Conservation (phyloP, 306 rosid genomes). For the Casuarina equisetifolia region DNA sequence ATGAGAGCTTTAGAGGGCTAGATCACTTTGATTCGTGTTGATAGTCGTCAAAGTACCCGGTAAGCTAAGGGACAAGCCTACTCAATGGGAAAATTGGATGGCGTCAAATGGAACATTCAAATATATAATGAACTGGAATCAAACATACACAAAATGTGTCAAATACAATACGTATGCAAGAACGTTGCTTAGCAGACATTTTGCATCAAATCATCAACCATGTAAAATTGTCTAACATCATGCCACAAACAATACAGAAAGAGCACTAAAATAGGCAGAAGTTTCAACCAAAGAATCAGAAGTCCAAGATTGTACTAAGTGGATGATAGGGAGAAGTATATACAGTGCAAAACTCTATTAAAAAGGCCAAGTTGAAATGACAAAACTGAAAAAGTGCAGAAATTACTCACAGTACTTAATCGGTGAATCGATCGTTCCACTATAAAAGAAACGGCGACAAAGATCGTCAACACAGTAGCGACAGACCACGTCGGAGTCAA, state of each 20-base stretch:
- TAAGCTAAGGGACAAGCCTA: background rate
- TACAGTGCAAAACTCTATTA: background rate
- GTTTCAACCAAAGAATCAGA: background rate
- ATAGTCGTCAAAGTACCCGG: background rate
- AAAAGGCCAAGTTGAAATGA: background rate
- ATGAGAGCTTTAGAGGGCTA: background rate
- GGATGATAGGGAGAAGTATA: background rate
- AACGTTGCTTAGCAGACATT: background rate
- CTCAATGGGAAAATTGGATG: background rate
- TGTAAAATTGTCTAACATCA: background rate
- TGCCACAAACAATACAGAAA: background rate
- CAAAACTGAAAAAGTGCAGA: background rate
- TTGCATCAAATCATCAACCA: constrained; percentile 9
- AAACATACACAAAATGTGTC: background rate
- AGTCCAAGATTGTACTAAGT: background rate
- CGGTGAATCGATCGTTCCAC: constrained; percentile 93
- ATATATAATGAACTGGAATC: background rate
- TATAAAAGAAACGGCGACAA: constrained; percentile 85
- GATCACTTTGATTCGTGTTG: background rate
- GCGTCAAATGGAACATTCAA: background rate
- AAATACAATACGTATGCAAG: background rate
- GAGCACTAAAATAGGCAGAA: background rate
- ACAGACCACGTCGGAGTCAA: constrained; percentile 99
- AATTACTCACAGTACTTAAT: constrained; percentile 48
- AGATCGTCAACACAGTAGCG: constrained; percentile 85